Base-by-base conservation (phyloP, 768 basidiomycete genomes). In the Trichaptum fuscoviolaceum region DNA sequence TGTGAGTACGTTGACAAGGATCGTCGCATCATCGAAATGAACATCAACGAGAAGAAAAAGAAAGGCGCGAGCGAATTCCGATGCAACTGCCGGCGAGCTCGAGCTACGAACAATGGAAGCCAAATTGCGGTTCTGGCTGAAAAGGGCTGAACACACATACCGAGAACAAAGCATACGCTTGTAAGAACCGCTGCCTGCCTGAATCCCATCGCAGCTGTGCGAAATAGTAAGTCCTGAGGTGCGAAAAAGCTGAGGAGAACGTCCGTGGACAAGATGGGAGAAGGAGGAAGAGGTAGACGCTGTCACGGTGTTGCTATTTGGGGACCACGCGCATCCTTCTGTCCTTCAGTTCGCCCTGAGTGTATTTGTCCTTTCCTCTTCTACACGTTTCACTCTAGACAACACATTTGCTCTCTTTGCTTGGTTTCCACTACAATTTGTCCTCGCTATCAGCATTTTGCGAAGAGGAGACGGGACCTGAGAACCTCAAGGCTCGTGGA, bases 141-240 rank as follows among this genome's bases (percentile, higher is more conserved):
- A 24, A 27, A 18, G 75, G 68, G 67, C 36, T 62, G n/a, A 42
- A n/a, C 24, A 75, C 24, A 75, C 84, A 79, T 74, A 87, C 95
- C 95, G 57, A 98, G 83, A 72, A 96, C 91, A 80, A 98, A 98
- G 67, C 91, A 93, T 65, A 90, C 87, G 34, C 94, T 89, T 57
- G 89, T 87, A 58, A 96, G 84, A 27, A 96, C 87, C n/a, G 92
- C 90, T 57, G 92, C 94, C 75, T 93, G 89, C 74, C 85, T 84
- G 83, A 96, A 98, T 60, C 91, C 91, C 94, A 96, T 96, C 20
- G 58, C 72, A 18, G 63, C 24, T 52, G 42, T 52, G 20, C 42
- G 42, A 52, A 52, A 15, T 20, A 12, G 42, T 15, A 62, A 23
- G 26, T 60, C 59, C 27, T 65, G 27, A 69, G 63, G 68, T 58